phyloP scores from a whole-genome alignment of 1,284 basidiomycete species.

The Moniliophthora roreri region DNA sequence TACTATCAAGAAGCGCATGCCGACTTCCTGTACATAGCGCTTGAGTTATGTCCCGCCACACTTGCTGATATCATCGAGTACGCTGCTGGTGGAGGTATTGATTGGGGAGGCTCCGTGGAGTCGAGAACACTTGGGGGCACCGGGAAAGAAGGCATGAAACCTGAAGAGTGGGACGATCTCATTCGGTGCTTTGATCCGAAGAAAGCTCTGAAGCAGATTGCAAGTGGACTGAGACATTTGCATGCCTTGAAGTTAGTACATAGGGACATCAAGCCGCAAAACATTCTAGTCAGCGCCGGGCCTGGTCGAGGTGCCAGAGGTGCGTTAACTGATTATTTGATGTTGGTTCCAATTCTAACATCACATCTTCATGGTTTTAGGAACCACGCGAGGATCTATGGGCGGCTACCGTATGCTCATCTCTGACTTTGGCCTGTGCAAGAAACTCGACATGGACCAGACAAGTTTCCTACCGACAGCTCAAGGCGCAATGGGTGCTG shows the following conservation, averaged over 20 bases:
- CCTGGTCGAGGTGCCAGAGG: slow-evolving; percentile 41
- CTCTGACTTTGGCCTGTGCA: slow-evolving; percentile 94
- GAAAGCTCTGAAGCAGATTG: slow-evolving; percentile 85
- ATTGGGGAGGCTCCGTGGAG: neutral
- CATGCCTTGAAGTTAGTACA: slow-evolving; percentile 97
- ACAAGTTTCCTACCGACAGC: slow-evolving; percentile 86
- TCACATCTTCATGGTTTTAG: neutral
- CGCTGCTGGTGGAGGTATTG: neutral
- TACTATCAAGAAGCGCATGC: slow-evolving; percentile 95
- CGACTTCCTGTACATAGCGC: slow-evolving; percentile 96
- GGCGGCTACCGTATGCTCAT: slow-evolving; percentile 84
- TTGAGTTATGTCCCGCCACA: slow-evolving; percentile 94
- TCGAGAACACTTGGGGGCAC: neutral
- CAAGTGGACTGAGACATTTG: slow-evolving; percentile 85
- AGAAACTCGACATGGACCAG: slow-evolving; percentile 90
- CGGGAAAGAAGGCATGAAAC: slow-evolving; percentile 10
- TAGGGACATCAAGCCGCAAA: slow-evolving; percentile 98
- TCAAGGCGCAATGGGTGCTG: slow-evolving; percentile 82
- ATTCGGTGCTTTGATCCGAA: slow-evolving; percentile 63
- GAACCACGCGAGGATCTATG: slow-evolving; percentile 3
- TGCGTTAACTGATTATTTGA: neutral
- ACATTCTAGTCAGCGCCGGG: slow-evolving; percentile 85
- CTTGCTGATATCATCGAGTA: slow-evolving; percentile 89
- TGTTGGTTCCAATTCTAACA: neutral
- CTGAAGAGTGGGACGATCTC: slow-evolving; percentile 7